These are phyloP conservation scores for Dalbergia cochinchinensis DNA, from an alignment of 306 rosid genomes.

Conservation along the genomic window DNA sequence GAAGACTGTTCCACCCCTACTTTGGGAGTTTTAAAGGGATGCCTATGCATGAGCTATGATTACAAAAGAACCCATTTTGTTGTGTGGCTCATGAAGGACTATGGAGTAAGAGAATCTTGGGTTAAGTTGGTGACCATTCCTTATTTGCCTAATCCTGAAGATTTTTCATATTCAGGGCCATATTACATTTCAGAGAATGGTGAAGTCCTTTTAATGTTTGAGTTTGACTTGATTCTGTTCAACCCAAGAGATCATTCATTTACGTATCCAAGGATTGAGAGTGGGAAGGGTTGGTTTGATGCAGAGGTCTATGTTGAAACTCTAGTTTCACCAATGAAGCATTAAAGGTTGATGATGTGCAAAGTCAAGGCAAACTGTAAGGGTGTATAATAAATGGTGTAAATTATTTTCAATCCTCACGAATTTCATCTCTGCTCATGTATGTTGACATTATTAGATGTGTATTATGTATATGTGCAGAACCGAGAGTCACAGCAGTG, in stretches of 20 bases:
- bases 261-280: conserved; percentile 57
- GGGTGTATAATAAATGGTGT: conserved; percentile 39
- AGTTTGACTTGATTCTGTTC: conserved; percentile 60
- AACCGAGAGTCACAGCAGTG: conserved; percentile 38
- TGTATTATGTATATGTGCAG: conserved; percentile 42
- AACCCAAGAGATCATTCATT: conserved; percentile 50
- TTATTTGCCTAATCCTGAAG: conserved; percentile 61
- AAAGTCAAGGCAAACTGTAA: not conserved
- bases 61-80: conserved; percentile 53
- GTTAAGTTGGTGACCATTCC: conserved; percentile 56
- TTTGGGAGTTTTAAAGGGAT: conserved; percentile 52
- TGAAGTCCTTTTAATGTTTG: conserved; percentile 59
- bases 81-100: conserved; percentile 61
- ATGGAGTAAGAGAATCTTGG: conserved; percentile 58
- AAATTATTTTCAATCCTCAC: conserved; percentile 9
- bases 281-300: conserved; percentile 69
- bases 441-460: conserved; percentile 28
- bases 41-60: conserved; percentile 57
- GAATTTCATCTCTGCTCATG: conserved; percentile 31
- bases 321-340: conserved; percentile 55
- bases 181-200: conserved; percentile 55
- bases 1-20: conserved; percentile 56
- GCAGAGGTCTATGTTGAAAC: conserved; percentile 63
- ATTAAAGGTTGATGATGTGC: conserved; percentile 12
- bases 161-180: conserved; percentile 58